Evolutionary conservation across 805 yeast species (phyloP).

Genomic region (Pichia exigua): DNA sequence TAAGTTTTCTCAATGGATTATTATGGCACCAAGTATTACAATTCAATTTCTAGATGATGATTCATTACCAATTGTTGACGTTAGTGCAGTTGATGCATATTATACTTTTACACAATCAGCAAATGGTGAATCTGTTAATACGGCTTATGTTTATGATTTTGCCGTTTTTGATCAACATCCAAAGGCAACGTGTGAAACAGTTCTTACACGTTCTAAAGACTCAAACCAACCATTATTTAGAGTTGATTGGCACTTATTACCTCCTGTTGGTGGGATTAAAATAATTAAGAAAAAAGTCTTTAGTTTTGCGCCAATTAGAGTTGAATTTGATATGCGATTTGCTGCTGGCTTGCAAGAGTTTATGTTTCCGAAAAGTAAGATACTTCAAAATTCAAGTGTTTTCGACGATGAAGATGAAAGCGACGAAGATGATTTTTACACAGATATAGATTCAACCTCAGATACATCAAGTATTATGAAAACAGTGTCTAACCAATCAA

Average conservation of each 20-base stretch:
- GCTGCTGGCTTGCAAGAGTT: slow-evolving; percentile 39
- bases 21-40: slow-evolving; percentile 61
- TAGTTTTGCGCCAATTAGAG: slow-evolving; percentile 43
- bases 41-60: slow-evolving; percentile 60
- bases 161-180: slow-evolving; percentile 64
- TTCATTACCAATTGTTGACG: slow-evolving; percentile 61
- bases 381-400: slow-evolving; percentile 1
- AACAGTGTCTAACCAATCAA: background rate
- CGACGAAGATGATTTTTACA: slow-evolving; percentile 5
- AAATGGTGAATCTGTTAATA: slow-evolving; percentile 63
- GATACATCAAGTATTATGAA: background rate
- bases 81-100: slow-evolving; percentile 55
- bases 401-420: background rate
- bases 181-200: slow-evolving; percentile 57
- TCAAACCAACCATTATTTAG: slow-evolving; percentile 28
- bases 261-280: slow-evolving; percentile 59
- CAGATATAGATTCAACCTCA: slow-evolving; percentile 4
- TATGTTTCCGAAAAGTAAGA: slow-evolving; percentile 19
- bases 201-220: slow-evolving; percentile 37
- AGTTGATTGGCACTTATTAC: slow-evolving; percentile 46
- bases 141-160: slow-evolving; percentile 53
- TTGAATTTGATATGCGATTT: slow-evolving; percentile 50
- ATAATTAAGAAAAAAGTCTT: slow-evolving; percentile 45
- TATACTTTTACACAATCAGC: slow-evolving; percentile 56
- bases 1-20: slow-evolving; percentile 43